Base-by-base conservation (phyloP, 163 green algal genomes). In the Chlamydomonas reinhardtii region DNA sequence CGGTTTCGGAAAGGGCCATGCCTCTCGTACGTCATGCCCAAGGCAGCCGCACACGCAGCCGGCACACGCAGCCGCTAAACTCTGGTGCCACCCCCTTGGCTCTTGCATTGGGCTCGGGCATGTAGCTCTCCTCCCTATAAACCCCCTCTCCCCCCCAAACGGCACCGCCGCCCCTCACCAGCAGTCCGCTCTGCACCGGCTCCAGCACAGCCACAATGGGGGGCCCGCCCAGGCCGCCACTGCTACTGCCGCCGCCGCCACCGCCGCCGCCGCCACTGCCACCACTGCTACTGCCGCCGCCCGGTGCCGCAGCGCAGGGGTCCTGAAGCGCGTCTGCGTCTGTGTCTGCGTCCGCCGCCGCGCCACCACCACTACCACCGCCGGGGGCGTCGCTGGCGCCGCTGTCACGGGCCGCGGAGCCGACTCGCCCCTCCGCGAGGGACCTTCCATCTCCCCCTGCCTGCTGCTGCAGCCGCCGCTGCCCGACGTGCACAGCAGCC, bases 131-230 rank as follows among this genome's bases (percentile, higher is more conserved):
- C n/a, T n/a, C n/a, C n/a, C n/a, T n/a, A n/a, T n/a, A n/a, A 17
- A 56, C 48, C 48, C 48, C 11, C 48, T 20, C 48, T 14, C 48
- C 11, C 48, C 11, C 12, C 29, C 29, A 32, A 20, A 70, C 62
- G 27, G 4, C 17, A 15, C 62, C 35, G 6, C 31, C 31, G 35
- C 32, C 68, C 24, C 78, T 11, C 65, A 85, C 79, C 25, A 99
- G 92, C n/a, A 98, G 54, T 0, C 96, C 95, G 54, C 88, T 91
- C 87, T 97, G 95, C 66, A 97, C 95, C 52, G 93, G 88, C 88
- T 98, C 96, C 87, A 97, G 73, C 31, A 97, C 89, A 31, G 97
- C 92, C 39, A 97, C 86, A 39, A 90, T 73, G 54, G 83, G 75
- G 6, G 91, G 93, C 20, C 93, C 93, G 14, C 52, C n/a, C 56